Conservation (phyloP, 768 basidiomycete species). For the Ramaria sp. region DNA sequence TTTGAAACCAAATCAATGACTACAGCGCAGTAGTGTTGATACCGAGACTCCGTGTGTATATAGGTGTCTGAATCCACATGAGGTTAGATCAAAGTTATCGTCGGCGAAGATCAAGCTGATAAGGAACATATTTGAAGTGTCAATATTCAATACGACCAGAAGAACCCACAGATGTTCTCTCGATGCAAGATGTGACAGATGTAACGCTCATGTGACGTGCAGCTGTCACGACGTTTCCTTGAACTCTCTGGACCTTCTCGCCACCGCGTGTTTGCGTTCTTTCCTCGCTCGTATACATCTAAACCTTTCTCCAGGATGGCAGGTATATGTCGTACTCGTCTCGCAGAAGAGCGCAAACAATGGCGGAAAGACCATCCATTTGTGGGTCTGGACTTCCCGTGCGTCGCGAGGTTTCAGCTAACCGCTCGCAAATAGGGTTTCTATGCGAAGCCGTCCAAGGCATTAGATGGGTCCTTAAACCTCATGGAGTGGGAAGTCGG, state of each 20-base stretch:
- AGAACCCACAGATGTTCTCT: too few species aligned
- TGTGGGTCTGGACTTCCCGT: conserved; percentile 38
- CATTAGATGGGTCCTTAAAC: conserved; percentile 88
- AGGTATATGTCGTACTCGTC: conserved; percentile 85
- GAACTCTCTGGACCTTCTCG: background rate
- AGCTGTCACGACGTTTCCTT: background rate
- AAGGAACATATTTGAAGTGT: background rate
- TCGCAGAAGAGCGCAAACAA: conserved; percentile 95
- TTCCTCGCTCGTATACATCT: background rate
- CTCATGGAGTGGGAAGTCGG: conserved; percentile 98
- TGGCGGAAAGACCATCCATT: conserved; percentile 99
- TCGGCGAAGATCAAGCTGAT: background rate
- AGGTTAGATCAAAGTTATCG: background rate
- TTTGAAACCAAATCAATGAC: background rate
- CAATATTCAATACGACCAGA: background rate
- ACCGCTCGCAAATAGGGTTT: conserved; percentile 58
- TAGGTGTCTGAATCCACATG: too few species aligned
- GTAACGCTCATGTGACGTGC: background rate
- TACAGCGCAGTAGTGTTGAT: too few species aligned
- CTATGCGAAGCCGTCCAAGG: conserved; percentile 88
- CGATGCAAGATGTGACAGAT: too few species aligned
- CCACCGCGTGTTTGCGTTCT: background rate
- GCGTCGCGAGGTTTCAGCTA: background rate
- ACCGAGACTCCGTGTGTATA: too few species aligned
- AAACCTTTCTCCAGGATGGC: conserved; percentile 41